These are phyloP conservation scores for Neopestalotiopsis sp. DNA, from an alignment of 2,329 filamentous ascomycete genomes.

Conservation along the genomic window DNA sequence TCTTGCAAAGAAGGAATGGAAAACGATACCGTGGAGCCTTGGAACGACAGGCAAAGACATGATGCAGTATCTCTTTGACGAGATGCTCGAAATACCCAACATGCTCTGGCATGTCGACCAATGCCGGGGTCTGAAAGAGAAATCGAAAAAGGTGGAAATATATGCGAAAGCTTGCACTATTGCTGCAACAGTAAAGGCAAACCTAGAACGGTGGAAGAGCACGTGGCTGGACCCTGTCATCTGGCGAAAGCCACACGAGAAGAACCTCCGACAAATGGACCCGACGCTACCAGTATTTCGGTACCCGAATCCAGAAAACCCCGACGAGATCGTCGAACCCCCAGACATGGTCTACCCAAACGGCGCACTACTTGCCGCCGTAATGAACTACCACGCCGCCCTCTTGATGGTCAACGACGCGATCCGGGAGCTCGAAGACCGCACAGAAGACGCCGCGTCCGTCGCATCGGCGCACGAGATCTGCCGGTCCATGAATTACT, in stretches of 20 bases:
- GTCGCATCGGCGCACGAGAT: neutral
- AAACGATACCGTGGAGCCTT: neutral
- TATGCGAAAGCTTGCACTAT: neutral
- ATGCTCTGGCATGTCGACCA: neutral
- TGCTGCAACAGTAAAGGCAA: neutral
- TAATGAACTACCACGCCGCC: neutral
- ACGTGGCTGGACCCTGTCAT: neutral
- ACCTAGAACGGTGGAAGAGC: neutral
- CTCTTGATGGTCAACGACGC: neutral
- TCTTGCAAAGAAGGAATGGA: neutral
- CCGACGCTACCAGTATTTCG: neutral
- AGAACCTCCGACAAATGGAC: neutral
- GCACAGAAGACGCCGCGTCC: neutral
- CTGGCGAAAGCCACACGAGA: neutral
- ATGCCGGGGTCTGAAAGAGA: neutral
- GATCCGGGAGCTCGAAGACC: neutral
- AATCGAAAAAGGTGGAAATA: neutral
- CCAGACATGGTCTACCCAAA: slow-evolving; percentile 1
- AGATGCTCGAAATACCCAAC: slow-evolving; percentile 1
- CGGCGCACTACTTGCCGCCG: neutral
- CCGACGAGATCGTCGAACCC: neutral
- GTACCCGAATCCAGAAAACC: neutral
- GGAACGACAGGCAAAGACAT: slow-evolving; percentile 3
- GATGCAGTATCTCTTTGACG: slow-evolving; percentile 1
- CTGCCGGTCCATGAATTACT: neutral